Evolutionary conservation across 352 stramenopile species (phyloP), one percentile per base, ranked within the genome.

Genomic region (Globisporangium heterothallicum): DNA sequence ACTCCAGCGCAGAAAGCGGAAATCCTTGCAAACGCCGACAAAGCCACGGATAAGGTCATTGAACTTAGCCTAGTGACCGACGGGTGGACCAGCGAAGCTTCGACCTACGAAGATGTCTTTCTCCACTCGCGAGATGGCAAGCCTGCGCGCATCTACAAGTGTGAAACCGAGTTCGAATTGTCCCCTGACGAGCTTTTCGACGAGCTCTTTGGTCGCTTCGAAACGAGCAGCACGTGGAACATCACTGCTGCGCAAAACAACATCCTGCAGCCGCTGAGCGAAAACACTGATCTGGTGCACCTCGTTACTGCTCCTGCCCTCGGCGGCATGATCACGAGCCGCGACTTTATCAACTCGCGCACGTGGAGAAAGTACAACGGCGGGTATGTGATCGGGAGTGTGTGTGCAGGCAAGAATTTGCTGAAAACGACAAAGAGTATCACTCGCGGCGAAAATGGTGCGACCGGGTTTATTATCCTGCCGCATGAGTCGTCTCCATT

Each of bases 131-230:
- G 76, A 1, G 80, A 92, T 29, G 76, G 70, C 27, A 92, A 92
- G 58, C 80, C 80, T 14, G 68, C 64, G 9, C 78, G 80, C 8
- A 76, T 87, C 21, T 89, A 80, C 65, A 92, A 88, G 70, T 89
- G 72, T 36, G 78, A 88, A 53, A 66, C 60, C 2, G 72, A 77
- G 48, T 70, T 92, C 47, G 65, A 84, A 14, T 58, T 89, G 21
- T 82, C 80, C 1, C 72, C 78, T 0, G 80, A 92, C 42, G 80
- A 92, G 52, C 60, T 92, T 27, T 92, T 92, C 59, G 80, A 92
- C 40, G 64, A 88, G 46, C 62, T 92, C 49, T 72, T 89, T 43
- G 79, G 73, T 19, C 80, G 88, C 49, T 78, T 92, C 35, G 80
- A 92, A 57, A 77, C 64, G 10, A 88, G 78, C 55, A 79, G 69